phyloP scores from a whole-genome alignment of 2,329 filamentous ascomycete genomes.

The Ophiosphaerella narmari region DNA sequence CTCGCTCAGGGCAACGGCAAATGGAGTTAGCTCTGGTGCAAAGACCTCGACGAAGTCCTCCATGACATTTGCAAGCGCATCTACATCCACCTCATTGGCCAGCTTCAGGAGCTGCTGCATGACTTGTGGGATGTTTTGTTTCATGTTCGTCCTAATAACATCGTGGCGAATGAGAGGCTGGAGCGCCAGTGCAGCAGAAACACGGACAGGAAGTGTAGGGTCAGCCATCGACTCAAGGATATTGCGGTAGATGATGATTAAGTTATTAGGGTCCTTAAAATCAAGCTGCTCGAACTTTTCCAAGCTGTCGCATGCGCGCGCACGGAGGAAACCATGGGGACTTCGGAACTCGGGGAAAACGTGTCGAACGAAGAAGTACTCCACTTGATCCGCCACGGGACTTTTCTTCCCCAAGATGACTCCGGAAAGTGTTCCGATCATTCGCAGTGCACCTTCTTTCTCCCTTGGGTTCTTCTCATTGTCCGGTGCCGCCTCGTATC shows the following conservation, averaged over 20 bases:
- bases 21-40: constrained; percentile 93
- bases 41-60: constrained; percentile 99
- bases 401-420: constrained; percentile 98
- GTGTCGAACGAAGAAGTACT: constrained; percentile 97
- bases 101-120: constrained; percentile 98
- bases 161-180: constrained; percentile 97
- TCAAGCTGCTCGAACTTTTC: constrained; percentile 98
- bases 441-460: constrained; percentile 93
- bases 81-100: constrained; percentile 96
- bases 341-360: constrained; percentile 98
- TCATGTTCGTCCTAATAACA: constrained; percentile 91
- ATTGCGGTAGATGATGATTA: constrained; percentile 94
- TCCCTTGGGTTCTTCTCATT: constrained; percentile 91
- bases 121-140: constrained; percentile 96
- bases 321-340: constrained; percentile 86
- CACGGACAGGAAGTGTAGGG: constrained; percentile 86
- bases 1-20: constrained; percentile 93
- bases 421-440: constrained; percentile 93
- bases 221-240: constrained; percentile 98
- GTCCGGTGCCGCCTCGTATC: constrained; percentile 82
- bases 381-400: constrained; percentile 94
- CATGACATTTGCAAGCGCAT: constrained; percentile 97
- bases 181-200: constrained; percentile 89
- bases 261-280: constrained; percentile 94
- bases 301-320: constrained; percentile 92